These are phyloP conservation scores for Lactifluus hygrophoroides DNA, from an alignment of 768 basidiomycete species.

Conservation along the genomic window DNA sequence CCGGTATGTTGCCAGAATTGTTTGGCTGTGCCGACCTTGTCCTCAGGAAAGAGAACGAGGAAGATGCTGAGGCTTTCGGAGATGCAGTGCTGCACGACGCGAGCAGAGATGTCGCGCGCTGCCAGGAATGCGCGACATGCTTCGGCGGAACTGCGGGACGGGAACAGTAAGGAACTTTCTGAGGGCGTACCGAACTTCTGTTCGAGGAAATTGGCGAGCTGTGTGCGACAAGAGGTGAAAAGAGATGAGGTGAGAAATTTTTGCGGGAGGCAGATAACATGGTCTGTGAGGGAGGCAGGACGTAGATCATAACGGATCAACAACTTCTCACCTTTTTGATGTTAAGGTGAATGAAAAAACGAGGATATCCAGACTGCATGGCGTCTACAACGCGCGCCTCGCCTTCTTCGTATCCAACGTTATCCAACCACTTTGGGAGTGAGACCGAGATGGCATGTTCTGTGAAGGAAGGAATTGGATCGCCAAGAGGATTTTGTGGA, in stretches of 20 bases:
- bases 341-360: slow-evolving; percentile 86
- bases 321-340: slow-evolving; percentile 60
- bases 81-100: slow-evolving; percentile 64
- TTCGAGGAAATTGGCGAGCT: slow-evolving; percentile 75
- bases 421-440: slow-evolving; percentile 86
- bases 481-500: slow-evolving; percentile 29
- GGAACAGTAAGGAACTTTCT: slow-evolving; percentile 75
- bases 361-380: slow-evolving; percentile 88
- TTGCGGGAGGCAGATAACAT: background rate
- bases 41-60: slow-evolving; percentile 67
- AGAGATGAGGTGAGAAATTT: background rate
- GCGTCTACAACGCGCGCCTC: slow-evolving; percentile 65
- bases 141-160: slow-evolving; percentile 63
- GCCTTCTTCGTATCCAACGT: slow-evolving; percentile 87
- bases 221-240: background rate
- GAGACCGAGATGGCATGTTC: slow-evolving; percentile 94
- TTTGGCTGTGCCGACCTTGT: slow-evolving; percentile 59
- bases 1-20: slow-evolving; percentile 97
- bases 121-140: slow-evolving; percentile 69
- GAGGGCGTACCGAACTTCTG: slow-evolving; percentile 64
- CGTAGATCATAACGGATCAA: background rate
- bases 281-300: background rate
- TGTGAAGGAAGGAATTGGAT: slow-evolving; percentile 54
- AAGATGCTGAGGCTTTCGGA: slow-evolving; percentile 47
- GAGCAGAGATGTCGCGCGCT: slow-evolving; percentile 40